A percentile compares a stretch with the other conserved stretches of the same genome.
Conservation (phyloP, 352 stramenopile species). For the Pythium rhizo-oryzae region DNA sequence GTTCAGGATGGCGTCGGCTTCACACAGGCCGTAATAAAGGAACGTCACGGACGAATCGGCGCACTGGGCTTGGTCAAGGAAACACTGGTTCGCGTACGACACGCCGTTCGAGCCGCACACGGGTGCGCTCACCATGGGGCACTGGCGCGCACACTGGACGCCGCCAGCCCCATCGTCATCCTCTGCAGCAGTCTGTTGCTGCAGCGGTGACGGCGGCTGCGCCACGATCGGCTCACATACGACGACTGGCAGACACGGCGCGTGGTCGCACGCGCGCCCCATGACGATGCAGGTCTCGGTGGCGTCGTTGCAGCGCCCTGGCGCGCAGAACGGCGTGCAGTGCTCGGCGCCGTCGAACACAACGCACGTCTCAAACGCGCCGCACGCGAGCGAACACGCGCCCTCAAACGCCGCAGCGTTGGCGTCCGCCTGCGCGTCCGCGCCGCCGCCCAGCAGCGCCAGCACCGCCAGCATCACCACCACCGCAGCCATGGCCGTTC, state of each 20-base stretch:
- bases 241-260: constrained; percentile 49
- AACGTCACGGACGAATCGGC: constrained; percentile 28
- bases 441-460: background rate
- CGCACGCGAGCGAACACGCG: constrained; percentile 31
- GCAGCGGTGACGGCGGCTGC: background rate
- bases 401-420: background rate
- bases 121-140: constrained; percentile 40
- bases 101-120: constrained; percentile 50
- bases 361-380: constrained; percentile 46
- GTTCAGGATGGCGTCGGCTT: constrained; percentile 32
- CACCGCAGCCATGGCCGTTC: background rate
- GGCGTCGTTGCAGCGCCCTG: constrained; percentile 43
- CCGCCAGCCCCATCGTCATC: background rate
- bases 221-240: constrained; percentile 41
- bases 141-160: constrained; percentile 35
- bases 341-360: constrained; percentile 46
- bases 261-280: constrained; percentile 35
- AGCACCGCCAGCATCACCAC: background rate
- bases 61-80: constrained; percentile 54
- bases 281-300: constrained; percentile 45
- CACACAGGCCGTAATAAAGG: constrained; percentile 32
- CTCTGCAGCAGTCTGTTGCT: background rate
- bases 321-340: constrained; percentile 45
- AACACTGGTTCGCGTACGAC: constrained; percentile 58
- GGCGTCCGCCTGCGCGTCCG: background rate